Percentiles rank a stretch among this genome's conserved stretches.
Conservation (phyloP, 768 basidiomycete species). For the Boletus rubescentipes region DNA sequence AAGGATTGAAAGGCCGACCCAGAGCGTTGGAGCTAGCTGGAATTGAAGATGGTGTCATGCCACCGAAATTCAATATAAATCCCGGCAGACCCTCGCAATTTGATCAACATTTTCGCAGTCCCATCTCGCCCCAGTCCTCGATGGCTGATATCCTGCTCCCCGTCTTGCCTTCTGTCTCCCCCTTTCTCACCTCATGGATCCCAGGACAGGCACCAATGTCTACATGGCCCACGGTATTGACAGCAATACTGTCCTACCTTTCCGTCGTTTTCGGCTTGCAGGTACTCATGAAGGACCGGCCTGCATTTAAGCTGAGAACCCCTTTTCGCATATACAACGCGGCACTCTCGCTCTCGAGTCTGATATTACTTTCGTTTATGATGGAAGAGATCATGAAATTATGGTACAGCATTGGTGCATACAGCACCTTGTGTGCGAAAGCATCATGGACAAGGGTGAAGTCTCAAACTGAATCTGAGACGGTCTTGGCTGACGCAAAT, state of each 20-base stretch:
- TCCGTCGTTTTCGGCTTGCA: constrained; percentile 79
- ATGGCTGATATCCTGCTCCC: constrained; percentile 6
- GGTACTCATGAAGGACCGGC: constrained; percentile 75
- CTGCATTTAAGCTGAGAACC: constrained; percentile 65
- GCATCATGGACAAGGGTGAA: constrained; percentile 80
- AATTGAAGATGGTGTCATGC: no score
- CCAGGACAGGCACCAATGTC: constrained; percentile 78
- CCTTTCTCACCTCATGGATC: constrained; percentile 61
- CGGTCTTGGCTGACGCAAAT: constrained; percentile 2
- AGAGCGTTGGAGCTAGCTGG: no score
- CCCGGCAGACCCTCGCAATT: no score
- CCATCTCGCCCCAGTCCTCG: background rate
- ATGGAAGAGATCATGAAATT: constrained; percentile 83
- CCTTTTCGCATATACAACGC: constrained; percentile 87
- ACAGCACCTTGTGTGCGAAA: constrained; percentile 69
- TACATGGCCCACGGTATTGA: constrained; percentile 63
- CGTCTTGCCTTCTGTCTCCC: constrained; percentile 41
- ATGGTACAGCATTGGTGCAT: constrained; percentile 66
- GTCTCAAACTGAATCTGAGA: constrained; percentile 25
- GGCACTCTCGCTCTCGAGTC: constrained; percentile 78
- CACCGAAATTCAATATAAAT: background rate
- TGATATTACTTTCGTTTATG: constrained; percentile 75
- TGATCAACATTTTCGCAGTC: background rate
- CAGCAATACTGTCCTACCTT: constrained; percentile 76
- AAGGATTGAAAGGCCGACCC: no score